A percentile compares a stretch with the other conserved stretches of the same genome.
Evolutionary conservation across 2,329 filamentous ascomycete species (phyloP).

Genomic region (Blumeria graminis): DNA sequence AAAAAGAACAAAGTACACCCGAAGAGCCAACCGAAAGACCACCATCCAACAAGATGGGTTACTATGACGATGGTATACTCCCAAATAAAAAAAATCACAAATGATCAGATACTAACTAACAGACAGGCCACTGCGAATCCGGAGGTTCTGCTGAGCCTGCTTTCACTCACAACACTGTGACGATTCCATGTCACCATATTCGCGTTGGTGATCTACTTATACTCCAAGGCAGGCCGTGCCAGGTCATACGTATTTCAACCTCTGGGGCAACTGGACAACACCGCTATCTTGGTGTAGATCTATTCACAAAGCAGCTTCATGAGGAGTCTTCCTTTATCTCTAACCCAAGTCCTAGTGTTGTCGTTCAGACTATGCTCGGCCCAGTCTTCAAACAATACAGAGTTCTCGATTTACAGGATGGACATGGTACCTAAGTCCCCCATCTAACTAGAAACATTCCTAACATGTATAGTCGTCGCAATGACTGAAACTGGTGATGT

Average conservation of each 20-base stretch:
- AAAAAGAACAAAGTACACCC: too few species aligned
- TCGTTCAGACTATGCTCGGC: conserved; percentile 98
- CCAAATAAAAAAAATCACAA: conserved; percentile 3
- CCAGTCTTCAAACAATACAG: conserved; percentile 99
- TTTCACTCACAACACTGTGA: conserved; percentile 53
- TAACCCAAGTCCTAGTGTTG: conserved; percentile 85
- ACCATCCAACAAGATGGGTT: conserved; percentile 37
- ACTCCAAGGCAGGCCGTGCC: conserved; percentile 95
- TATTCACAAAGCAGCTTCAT: conserved; percentile 98
- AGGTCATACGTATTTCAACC: conserved; percentile 99
- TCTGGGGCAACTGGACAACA: conserved; percentile 96
- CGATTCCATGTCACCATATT: conserved; percentile 98
- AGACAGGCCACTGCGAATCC: conserved; percentile 1
- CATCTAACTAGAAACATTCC: conserved; percentile 2
- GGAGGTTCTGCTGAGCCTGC: conserved; percentile 7
- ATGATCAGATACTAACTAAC: conserved; percentile 2
- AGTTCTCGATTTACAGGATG: conserved; percentile 87
- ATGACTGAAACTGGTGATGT: conserved; percentile 97
- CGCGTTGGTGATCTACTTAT: conserved; percentile 96
- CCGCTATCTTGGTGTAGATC: conserved; percentile 97
- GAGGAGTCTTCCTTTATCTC: conserved; percentile 97
- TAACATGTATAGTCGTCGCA: conserved; percentile 38
- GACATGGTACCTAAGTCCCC: conserved; percentile 23
- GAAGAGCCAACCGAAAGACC: too few species aligned
- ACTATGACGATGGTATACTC: conserved; percentile 42